Evolutionary conservation across 768 basidiomycete genomes (phyloP).

Genomic region (Termitomyces sp.): DNA sequence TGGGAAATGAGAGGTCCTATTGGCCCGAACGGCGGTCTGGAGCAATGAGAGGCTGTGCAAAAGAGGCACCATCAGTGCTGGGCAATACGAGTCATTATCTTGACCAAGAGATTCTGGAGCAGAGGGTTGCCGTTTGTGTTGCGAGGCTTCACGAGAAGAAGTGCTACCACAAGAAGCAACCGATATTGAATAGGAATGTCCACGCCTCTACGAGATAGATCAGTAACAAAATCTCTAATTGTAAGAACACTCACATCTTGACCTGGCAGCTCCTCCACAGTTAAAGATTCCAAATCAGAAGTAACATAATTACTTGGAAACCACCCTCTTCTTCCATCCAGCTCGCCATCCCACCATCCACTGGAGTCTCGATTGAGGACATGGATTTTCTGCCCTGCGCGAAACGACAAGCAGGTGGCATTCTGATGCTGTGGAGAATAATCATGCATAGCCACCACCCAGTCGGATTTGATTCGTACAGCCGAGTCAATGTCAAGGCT

Average conservation of each 20-base stretch:
- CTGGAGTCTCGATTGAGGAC: slow-evolving; percentile 84
- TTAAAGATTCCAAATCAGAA: slow-evolving; percentile 53
- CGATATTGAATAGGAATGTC: slow-evolving; percentile 52
- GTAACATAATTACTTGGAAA: slow-evolving; percentile 97
- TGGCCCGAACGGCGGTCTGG: slow-evolving; percentile 78
- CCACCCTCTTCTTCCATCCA: slow-evolving; percentile 89
- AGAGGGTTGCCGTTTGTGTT: slow-evolving; percentile 42
- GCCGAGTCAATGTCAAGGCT: slow-evolving; percentile 47
- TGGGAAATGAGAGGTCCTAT: slow-evolving; percentile 80
- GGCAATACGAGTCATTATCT: slow-evolving; percentile 62
- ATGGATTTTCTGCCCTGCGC: slow-evolving; percentile 86
- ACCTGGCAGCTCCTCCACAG: slow-evolving; percentile 51
- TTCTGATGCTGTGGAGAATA: slow-evolving; percentile 70
- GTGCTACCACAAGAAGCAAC: slow-evolving; percentile 51
- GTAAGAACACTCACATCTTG: slow-evolving; percentile 35
- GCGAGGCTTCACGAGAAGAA: slow-evolving; percentile 30
- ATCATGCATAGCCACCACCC: slow-evolving; percentile 91
- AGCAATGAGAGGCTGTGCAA: slow-evolving; percentile 83
- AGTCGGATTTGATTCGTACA: slow-evolving; percentile 53
- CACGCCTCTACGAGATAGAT: slow-evolving; percentile 23
- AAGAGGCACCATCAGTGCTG: slow-evolving; percentile 78
- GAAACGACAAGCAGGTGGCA: slow-evolving; percentile 84
- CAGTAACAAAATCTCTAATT: slow-evolving; percentile 2
- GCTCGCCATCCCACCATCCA: slow-evolving; percentile 99
- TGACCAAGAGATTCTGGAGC: slow-evolving; percentile 41